Percentiles rank a stretch among this genome's conserved stretches.
Conservation (phyloP, 192 early-diverging fungal genomes). For the Backusella psychrophila region DNA sequence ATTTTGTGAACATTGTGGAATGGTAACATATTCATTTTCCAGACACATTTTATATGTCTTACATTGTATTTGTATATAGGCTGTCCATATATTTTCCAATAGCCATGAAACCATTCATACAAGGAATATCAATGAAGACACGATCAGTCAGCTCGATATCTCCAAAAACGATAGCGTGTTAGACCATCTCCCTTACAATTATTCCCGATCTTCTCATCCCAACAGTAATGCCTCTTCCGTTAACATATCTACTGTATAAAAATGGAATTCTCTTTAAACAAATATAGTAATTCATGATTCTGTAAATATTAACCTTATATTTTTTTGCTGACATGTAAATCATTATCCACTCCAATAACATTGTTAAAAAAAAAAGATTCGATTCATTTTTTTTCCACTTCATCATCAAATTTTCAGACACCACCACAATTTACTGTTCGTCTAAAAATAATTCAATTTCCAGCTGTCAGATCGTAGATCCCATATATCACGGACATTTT, state of each 20-base stretch:
- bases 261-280: not conserved
- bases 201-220: not conserved
- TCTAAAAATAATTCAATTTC: too few species aligned
- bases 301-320: not conserved
- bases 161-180: not conserved
- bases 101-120: not conserved
- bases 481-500: too few species aligned
- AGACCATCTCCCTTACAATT: not conserved
- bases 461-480: too few species aligned
- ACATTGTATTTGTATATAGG: not conserved
- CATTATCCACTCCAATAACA: too few species aligned
- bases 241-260: not conserved
- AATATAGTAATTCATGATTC: not conserved
- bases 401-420: too few species aligned
- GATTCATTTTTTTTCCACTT: too few species aligned
- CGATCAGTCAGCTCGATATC: not conserved
- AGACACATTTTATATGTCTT: too few species aligned
- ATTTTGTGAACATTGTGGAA: constrained; percentile 27
- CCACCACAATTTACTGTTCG: too few species aligned
- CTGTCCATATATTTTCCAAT: not conserved
- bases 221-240: not conserved
- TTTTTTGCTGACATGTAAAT: too few species aligned
- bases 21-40: not conserved
- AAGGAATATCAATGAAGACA: not conserved
- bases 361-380: too few species aligned